Base-by-base conservation (phyloP, 2,329 filamentous ascomycete genomes). In the Falciphora oryzae region DNA sequence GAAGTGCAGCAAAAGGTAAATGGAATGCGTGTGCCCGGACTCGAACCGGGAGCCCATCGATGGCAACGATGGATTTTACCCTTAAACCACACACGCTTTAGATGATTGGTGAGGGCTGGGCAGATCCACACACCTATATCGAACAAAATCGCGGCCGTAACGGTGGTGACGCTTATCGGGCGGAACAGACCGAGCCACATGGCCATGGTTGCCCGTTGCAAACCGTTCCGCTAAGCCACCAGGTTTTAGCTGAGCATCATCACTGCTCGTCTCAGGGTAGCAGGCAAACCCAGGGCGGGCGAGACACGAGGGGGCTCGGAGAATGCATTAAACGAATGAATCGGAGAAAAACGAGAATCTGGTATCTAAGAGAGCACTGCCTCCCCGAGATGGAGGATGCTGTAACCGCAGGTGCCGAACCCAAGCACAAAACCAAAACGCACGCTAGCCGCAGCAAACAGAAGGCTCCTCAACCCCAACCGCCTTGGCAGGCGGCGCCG, bases 21-120 rank as follows among this genome's bases (percentile, higher is more conserved):
- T 6, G 4, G 6, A n/a, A 5, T 58, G 58, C 58, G 58, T 60
- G 58, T 60, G 58, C 58, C 58, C 58, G 58, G 58, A 60, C 58
- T 60, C 58, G 58, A 60, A 60, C 58, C 58, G 58, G 58, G 58
- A 60, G 77, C 79, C 77, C 78, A 79, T 80, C 79, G 78, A 80
- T 80, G 79, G 79, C 78, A 81, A 80, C 78, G 79, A 80, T 79
- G 77, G 77, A 80, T 81, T 80, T 79, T 81, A 81, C 78, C 79
- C 80, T 78, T 81, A 80, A 80, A 80, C 78, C 78, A 81, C 77
- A 60, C 58, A 60, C 58, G 58, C 58, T 60, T 38, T 53, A n/a
- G 8, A 22, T 3, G 4, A 7, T 22, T 44, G 38, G 6, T 44
- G 38, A 3, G 4, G 32, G 18, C 18, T 18, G 8, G 2, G 38